Evolutionary conservation across 1,139 yeast genomes (phyloP).

Genomic region (Hansenula lynferdii): DNA sequence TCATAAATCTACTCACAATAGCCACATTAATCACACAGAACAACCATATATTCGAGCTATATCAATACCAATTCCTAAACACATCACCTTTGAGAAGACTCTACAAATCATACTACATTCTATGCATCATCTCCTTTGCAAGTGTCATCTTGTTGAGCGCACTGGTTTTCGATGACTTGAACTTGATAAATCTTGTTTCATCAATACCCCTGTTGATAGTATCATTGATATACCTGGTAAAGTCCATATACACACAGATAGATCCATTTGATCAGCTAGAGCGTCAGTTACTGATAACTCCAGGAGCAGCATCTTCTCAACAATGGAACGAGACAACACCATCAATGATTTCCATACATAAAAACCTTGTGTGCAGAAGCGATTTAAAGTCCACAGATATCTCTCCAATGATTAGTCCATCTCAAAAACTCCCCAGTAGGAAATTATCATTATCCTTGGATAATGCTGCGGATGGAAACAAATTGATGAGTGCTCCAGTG

Average conservation of each 20-base stretch:
- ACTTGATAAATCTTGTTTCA: neutral
- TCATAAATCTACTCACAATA: neutral
- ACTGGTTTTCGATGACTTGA: too few species aligned
- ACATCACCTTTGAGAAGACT: constrained; percentile 2
- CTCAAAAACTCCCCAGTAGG: too few species aligned
- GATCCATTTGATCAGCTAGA: constrained; percentile 1
- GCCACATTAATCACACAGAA: constrained; percentile 1
- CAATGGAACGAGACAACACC: neutral
- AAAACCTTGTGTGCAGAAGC: too few species aligned
- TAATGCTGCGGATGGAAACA: too few species aligned
- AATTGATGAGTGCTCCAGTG: constrained; percentile 11
- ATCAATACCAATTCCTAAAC: constrained; percentile 6
- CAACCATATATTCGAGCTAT: constrained; percentile 5
- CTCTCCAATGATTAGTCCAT: constrained; percentile 9
- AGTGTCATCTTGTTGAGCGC: neutral
- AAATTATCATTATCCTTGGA: too few species aligned
- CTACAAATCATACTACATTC: constrained; percentile 4
- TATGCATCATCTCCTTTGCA: neutral
- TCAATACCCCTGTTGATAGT: neutral
- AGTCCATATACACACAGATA: neutral
- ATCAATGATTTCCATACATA: too few species aligned
- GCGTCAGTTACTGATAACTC: neutral
- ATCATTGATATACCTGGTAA: neutral
- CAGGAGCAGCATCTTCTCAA: neutral
- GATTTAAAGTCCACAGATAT: constrained; percentile 9